Percentiles rank a stretch among this genome's conserved stretches.
phyloP scores from a whole-genome alignment of 148 eudicot genomes.

The Camellia sinensis region DNA sequence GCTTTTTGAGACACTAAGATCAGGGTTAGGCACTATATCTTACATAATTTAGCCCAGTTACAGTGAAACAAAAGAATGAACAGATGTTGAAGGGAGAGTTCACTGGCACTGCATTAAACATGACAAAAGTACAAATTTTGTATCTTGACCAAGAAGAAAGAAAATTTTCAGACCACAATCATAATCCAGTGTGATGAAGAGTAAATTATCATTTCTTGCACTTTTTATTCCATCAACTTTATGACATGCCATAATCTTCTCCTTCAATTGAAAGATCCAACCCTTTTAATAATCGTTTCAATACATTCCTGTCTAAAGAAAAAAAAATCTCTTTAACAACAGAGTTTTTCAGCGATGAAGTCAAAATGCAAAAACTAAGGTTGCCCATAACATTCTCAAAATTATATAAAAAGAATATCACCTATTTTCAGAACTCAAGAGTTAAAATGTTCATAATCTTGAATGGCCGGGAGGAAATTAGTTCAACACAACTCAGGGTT shows the following conservation, averaged over 20 bases:
- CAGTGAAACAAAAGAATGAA: not conserved
- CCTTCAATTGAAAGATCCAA: conserved; percentile 1
- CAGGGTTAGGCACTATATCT: not conserved
- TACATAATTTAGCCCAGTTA: not conserved
- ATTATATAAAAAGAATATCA: not conserved
- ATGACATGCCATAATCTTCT: not conserved
- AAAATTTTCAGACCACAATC: not conserved
- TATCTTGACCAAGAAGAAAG: not conserved
- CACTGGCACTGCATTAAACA: not conserved
- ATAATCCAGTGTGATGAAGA: not conserved
- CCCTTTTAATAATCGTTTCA: not conserved
- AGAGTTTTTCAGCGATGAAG: not conserved
- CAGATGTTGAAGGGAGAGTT: conserved; percentile 8
- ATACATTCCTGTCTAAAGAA: not conserved
- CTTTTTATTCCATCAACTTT: not conserved
- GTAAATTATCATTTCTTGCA: not conserved
- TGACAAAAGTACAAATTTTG: not conserved
- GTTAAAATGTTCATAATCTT: not conserved
- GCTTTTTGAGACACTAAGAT: not conserved
- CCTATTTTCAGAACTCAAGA: not conserved
- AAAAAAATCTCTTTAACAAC: not conserved
- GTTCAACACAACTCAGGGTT: no score
- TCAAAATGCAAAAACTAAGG: not conserved
- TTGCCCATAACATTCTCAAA: not conserved
- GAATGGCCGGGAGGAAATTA: no score